These are phyloP conservation scores for Jaapia argillacea DNA, from an alignment of 768 basidiomycete genomes.

Conservation along the genomic window DNA sequence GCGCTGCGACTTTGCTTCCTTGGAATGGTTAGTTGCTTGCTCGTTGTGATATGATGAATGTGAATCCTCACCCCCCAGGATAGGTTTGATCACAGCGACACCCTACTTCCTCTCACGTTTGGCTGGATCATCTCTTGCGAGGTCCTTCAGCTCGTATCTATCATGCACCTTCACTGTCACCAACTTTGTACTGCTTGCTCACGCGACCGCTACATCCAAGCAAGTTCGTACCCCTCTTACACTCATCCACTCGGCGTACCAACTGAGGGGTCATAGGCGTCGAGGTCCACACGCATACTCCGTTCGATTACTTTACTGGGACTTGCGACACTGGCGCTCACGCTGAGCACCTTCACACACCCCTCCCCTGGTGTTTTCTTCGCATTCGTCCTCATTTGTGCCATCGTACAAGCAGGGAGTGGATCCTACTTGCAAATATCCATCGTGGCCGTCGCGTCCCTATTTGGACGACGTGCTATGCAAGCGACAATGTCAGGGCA, in stretches of 20 bases:
- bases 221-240: slow-evolving; percentile 32
- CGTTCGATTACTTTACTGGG: slow-evolving; percentile 39
- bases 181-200: slow-evolving; percentile 62
- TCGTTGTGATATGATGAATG: not conserved
- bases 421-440: slow-evolving; percentile 74
- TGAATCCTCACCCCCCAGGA: not conserved
- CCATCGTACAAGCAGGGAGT: slow-evolving; percentile 44
- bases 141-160: slow-evolving; percentile 37
- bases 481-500: slow-evolving; percentile 78
- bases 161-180: slow-evolving; percentile 41
- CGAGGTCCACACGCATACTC: slow-evolving; percentile 49
- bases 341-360: slow-evolving; percentile 54
- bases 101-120: slow-evolving; percentile 74
- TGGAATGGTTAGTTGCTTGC: slow-evolving; percentile 68
- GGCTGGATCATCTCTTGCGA: slow-evolving; percentile 41
- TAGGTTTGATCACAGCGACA: slow-evolving; percentile 80
- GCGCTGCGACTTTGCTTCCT: slow-evolving; percentile 70
- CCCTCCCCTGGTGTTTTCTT: slow-evolving; percentile 49
- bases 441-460: slow-evolving; percentile 68
- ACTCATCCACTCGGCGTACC: not conserved
- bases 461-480: slow-evolving; percentile 66
- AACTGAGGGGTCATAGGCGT: slow-evolving; percentile 31
- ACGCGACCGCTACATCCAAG: slow-evolving; percentile 63
- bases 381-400: slow-evolving; percentile 52
- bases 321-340: slow-evolving; percentile 46